A percentile compares a stretch with the other conserved stretches of the same genome.
Conservation (phyloP, 2,329 filamentous ascomycete species). For the Xylaria sp. region DNA sequence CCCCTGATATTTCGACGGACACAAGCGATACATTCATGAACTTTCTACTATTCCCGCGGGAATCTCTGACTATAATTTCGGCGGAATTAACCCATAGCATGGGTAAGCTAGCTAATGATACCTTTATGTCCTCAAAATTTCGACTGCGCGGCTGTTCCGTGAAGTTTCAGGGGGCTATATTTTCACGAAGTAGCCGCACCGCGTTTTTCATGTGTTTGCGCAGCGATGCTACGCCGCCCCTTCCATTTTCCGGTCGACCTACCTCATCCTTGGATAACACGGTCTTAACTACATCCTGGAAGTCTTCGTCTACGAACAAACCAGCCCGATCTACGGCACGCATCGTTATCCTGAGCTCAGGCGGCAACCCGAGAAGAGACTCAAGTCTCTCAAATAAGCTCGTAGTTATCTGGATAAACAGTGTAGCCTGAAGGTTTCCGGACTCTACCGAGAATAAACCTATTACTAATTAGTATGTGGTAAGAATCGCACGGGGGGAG, state of each 20-base stretch:
- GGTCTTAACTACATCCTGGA: not conserved
- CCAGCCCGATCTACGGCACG: slow-evolving; percentile 11
- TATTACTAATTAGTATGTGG: not conserved
- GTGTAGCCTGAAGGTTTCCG: slow-evolving; percentile 3
- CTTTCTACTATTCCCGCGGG: no score
- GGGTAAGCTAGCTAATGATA: no score
- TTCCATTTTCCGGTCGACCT: slow-evolving; percentile 4
- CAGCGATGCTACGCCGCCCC: slow-evolving; percentile 2
- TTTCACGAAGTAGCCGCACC: slow-evolving; percentile 6
- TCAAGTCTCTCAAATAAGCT: slow-evolving; percentile 18
- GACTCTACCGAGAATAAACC: not conserved
- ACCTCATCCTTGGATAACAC: slow-evolving; percentile 5
- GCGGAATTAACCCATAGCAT: no score
- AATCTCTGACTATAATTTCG: no score
- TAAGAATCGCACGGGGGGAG: no score
- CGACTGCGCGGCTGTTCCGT: no score
- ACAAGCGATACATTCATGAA: no score
- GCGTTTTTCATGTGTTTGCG: slow-evolving; percentile 6
- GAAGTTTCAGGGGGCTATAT: slow-evolving; percentile 6
- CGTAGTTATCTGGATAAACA: slow-evolving; percentile 11
- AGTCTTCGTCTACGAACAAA: slow-evolving; percentile 9
- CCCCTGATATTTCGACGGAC: no score
- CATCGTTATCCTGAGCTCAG: slow-evolving; percentile 7
- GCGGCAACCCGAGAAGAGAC: slow-evolving; percentile 1
- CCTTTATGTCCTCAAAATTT: no score